Evolutionary conservation across 306 rosid genomes (phyloP).

Genomic region (Corylus americana): DNA sequence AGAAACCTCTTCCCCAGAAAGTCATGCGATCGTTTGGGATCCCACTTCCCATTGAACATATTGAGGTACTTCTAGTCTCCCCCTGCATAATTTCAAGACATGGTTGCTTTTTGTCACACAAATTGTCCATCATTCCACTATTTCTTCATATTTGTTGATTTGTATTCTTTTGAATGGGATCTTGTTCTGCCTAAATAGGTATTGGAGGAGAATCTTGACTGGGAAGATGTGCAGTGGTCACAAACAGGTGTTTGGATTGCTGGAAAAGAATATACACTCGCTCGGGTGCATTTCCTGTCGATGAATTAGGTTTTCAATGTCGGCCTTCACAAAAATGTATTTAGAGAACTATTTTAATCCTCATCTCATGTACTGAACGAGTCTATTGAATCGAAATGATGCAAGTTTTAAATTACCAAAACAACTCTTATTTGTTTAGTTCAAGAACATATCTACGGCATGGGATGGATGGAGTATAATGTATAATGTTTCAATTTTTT

Average conservation of each 20-base stretch:
- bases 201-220: conserved; percentile 83
- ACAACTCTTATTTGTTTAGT: neutral
- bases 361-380: neutral
- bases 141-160: neutral
- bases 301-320: conserved; percentile 44
- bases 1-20: conserved; percentile 85
- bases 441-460: neutral
- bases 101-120: neutral
- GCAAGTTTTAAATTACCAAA: neutral
- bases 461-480: neutral
- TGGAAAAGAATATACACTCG: conserved; percentile 82
- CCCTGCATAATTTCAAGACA: neutral
- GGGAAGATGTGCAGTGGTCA: conserved; percentile 99
- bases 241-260: conserved; percentile 97
- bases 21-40: conserved; percentile 74
- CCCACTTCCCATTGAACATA: conserved; percentile 79
- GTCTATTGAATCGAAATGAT: neutral
- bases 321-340: neutral
- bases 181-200: conserved; percentile 50
- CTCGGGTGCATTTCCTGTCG: conserved; percentile 93
- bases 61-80: conserved; percentile 61
- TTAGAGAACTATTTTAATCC: neutral
- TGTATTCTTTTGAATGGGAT: neutral
- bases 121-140: neutral
- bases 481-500: neutral